Evolutionary conservation across 2,329 filamentous ascomycete genomes (phyloP).

Genomic region (Dendrostoma leiphaemia): DNA sequence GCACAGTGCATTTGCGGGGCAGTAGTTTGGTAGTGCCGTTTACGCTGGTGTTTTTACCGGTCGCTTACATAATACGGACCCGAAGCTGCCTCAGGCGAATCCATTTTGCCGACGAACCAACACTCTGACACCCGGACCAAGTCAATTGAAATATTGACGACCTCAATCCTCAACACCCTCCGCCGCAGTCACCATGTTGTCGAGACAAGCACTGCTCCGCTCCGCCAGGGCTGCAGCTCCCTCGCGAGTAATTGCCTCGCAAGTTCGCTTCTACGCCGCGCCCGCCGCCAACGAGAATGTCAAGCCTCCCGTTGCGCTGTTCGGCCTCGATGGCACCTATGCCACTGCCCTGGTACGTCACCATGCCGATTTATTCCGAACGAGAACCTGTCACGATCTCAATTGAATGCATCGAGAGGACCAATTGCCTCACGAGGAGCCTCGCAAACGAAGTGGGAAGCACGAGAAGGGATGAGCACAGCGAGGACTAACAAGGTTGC

Average conservation of each 20-base stretch:
- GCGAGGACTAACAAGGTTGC: slow-evolving; percentile 30
- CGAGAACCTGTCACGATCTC: slow-evolving; percentile 8
- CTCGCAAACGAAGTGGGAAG: not conserved
- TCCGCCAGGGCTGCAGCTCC: slow-evolving; percentile 57
- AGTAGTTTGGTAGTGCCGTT: no score
- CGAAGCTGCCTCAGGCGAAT: slow-evolving; percentile 6
- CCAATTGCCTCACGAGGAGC: slow-evolving; percentile 2
- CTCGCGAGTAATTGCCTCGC: slow-evolving; percentile 57
- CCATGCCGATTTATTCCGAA: slow-evolving; percentile 10
- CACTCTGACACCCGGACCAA: slow-evolving; percentile 17
- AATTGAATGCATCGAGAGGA: not conserved
- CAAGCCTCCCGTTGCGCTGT: slow-evolving; percentile 87
- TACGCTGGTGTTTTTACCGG: not conserved
- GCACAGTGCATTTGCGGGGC: not conserved
- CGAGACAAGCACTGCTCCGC: slow-evolving; percentile 57
- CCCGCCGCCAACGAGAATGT: slow-evolving; percentile 61
- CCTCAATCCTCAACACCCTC: slow-evolving; percentile 23
- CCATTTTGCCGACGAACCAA: slow-evolving; percentile 18
- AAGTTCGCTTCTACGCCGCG: slow-evolving; percentile 74
- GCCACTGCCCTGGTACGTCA: slow-evolving; percentile 90
- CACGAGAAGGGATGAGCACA: slow-evolving; percentile 10
- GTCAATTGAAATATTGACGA: slow-evolving; percentile 20
- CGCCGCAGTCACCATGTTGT: slow-evolving; percentile 49
- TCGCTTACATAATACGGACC: slow-evolving; percentile 6
- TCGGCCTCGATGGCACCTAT: slow-evolving; percentile 96